A percentile compares a stretch with the other conserved stretches of the same genome.
phyloP scores from a whole-genome alignment of 495 filamentous ascomycete species.

The Echria macrotheca region DNA sequence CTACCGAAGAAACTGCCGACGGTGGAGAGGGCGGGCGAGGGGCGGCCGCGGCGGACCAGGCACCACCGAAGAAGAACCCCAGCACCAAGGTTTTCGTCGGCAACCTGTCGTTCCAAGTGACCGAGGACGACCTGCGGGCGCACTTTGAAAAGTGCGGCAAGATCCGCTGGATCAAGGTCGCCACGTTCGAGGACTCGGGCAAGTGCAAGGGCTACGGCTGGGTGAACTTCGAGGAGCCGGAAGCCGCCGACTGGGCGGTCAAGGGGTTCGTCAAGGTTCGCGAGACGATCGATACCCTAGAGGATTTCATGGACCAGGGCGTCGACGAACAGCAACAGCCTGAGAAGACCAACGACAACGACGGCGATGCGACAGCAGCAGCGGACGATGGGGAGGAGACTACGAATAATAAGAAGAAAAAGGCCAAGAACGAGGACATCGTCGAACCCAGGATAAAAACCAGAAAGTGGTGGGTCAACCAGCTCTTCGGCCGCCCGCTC shows the following conservation, averaged over 20 bases:
- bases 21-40: slow-evolving; percentile 26
- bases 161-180: slow-evolving; percentile 72
- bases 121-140: slow-evolving; percentile 69
- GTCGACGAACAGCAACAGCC: too few species aligned
- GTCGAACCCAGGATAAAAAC: slow-evolving; percentile 48
- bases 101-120: slow-evolving; percentile 80
- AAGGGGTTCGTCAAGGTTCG: slow-evolving; percentile 67
- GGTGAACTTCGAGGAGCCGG: slow-evolving; percentile 79
- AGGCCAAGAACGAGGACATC: slow-evolving; percentile 16
- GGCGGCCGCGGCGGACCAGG: neutral
- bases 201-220: slow-evolving; percentile 98
- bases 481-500: slow-evolving; percentile 67
- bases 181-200: slow-evolving; percentile 92
- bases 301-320: slow-evolving; percentile 54
- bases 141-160: slow-evolving; percentile 81
- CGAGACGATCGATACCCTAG: slow-evolving; percentile 48
- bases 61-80: slow-evolving; percentile 46
- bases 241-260: slow-evolving; percentile 70
- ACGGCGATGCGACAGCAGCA: slow-evolving; percentile 21
- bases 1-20: slow-evolving; percentile 16
- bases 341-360: slow-evolving; percentile 33
- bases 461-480: slow-evolving; percentile 77
- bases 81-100: slow-evolving; percentile 84
- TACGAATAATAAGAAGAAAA: slow-evolving; percentile 11
- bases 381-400: slow-evolving; percentile 5